Evolutionary conservation across 345 rosid genomes (phyloP), one percentile per base, ranked within the genome.

Genomic region (Firmiana major): DNA sequence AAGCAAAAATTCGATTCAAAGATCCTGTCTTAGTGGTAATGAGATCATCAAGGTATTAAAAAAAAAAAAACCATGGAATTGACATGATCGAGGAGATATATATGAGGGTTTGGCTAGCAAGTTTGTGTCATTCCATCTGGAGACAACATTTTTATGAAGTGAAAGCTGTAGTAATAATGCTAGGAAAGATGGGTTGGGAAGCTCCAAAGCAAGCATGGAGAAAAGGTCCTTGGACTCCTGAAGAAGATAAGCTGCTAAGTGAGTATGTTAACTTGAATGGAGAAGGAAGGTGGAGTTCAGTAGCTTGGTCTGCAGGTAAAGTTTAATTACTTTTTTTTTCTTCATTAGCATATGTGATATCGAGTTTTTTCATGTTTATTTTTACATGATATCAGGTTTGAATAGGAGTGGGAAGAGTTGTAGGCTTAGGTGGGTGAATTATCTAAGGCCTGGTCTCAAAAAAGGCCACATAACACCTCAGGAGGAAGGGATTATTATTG

Each of bases 391-490:
- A 49, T 13, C 60, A 75, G 78, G 97, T 45, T 79, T 93, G 81
- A 89, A 93, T 53, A 88, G 97, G 77, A 89, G 86, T 79, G 95
- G 97, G 0, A 95, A 95, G 83, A 93, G 98, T 58, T 91, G 98
- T 81, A 87, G 98, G 82, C 87, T 91, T 36, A 88, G 99, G 82
- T 93, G 98, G 98, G 95, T 94, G 82, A 94, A 93, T 82, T 94
- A 93, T 85, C 82, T 91, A 7, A 86, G 95, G 79, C 99, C 98
- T 62, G 97, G 95, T 21, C 91, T 95, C 19, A 93, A 87, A 84
- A 90, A 92, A 86, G 92, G 96, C 55, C 92, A 88, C 38, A 73
- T 94, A 60, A 88, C 98, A 67, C 98, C 97, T 77, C 94, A 86
- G 36, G 99, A 95, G 55, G 97, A 93, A 86, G 93, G 89, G 67